A percentile compares a stretch with the other conserved stretches of the same genome.
Conservation (phyloP, 2,329 filamentous ascomycete species). For the Trichoderma brevicompactum region DNA sequence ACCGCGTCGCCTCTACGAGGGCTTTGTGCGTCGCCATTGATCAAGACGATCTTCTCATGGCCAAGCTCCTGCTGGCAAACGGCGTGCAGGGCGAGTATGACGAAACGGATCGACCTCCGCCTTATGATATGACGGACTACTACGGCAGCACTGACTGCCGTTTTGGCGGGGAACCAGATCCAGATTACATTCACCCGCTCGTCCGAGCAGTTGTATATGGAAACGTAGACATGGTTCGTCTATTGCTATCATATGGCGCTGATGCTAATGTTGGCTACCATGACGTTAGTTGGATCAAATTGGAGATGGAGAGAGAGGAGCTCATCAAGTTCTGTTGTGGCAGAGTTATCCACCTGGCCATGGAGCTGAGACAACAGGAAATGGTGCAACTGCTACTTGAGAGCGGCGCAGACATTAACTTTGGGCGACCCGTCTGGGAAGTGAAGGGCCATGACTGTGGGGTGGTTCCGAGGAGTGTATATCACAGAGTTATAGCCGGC, state of each 20-base stretch:
- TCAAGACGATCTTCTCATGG: not conserved
- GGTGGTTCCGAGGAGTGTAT: not conserved
- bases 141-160: not conserved
- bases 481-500: not conserved
- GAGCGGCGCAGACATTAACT: constrained; percentile 1
- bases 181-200: not conserved
- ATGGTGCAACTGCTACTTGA: not conserved
- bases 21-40: not conserved
- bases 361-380: not conserved
- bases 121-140: no score
- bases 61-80: not conserved
- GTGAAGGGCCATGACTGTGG: not conserved
- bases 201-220: not conserved
- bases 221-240: not conserved
- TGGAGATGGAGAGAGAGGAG: not conserved
- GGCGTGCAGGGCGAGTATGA: not conserved
- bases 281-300: not conserved
- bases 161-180: not conserved
- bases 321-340: not conserved
- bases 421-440: not conserved
- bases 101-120: not conserved
- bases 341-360: not conserved
- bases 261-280: not conserved
- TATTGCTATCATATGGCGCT: not conserved
- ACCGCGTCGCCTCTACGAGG: not conserved